Evolutionary conservation across 1,139 yeast genomes (phyloP), one percentile per base, ranked within the genome.

Genomic region (Saccharomyces hybrid): DNA sequence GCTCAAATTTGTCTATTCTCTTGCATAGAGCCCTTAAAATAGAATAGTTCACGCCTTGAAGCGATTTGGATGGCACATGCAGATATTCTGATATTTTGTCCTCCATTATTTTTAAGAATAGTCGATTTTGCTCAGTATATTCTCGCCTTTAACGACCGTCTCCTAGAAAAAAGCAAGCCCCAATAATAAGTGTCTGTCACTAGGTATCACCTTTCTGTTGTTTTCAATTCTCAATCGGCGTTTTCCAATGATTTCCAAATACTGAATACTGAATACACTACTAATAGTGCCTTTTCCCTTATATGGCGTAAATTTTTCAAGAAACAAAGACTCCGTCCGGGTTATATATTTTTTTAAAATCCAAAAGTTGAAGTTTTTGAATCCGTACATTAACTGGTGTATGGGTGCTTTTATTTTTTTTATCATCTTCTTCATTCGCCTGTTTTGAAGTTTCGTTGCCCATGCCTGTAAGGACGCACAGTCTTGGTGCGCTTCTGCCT

Each of bases 1-100:
- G 23, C 16, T 14, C 48, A 54, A 29, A 27, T 48, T 46, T 14
- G 23, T 28, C 26, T 46, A 32, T 28, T 54, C 52, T n/a, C 48
- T 54, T 25, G 54, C 7, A 23, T 46, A 32, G 38, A 2, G 14
- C 4, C 14, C 8, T 32, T 13, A 32, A 13, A 5, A 13, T 13
- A 5, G 38, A 14, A 25, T 31, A 16, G 23, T 48, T 32, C 7
- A 32, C 13, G 23, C 32, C 38, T n/a, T 8, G n/a, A n/a, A 31
- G 26, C 28, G 42, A 29, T 27, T 29, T 26, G 42, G 42, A 14
- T 14, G 23, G 42, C 50, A 19, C 23, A 9, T 47, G 32, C 42
- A 28, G 19, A 13, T n/a, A 14, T n/a, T 19, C 38, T 25, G 32
- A 31, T 41, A 34, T 26, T 47, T 16, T 47, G 32, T 41, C 44